phyloP scores from a whole-genome alignment of 176 grass and related monocot species.

The Oryza meyeriana region DNA sequence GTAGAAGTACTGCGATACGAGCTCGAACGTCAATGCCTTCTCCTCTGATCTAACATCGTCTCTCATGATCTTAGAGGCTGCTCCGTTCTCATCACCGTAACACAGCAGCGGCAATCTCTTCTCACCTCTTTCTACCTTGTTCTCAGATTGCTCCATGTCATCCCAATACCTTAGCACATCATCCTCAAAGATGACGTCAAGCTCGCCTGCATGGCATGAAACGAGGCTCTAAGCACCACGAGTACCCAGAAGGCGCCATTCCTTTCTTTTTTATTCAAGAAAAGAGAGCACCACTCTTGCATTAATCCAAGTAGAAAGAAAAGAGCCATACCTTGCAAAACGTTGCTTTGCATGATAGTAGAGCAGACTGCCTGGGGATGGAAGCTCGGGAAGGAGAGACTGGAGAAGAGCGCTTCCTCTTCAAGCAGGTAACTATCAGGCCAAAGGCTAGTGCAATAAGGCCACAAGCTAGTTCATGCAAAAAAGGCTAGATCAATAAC shows the following conservation, averaged over 20 bases:
- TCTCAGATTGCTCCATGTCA: conserved; percentile 17
- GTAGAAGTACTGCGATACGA: conserved; percentile 61
- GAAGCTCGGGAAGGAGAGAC: conserved; percentile 23
- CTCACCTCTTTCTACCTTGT: not conserved
- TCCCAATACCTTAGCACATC: conserved; percentile 51
- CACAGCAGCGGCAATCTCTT: not conserved
- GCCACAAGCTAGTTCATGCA: conserved; percentile 38
- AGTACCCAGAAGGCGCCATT: not conserved
- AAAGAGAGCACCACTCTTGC: not conserved
- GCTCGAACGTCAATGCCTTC: conserved; percentile 40
- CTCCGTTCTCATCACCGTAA: conserved; percentile 5
- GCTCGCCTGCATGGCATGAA: conserved; percentile 23
- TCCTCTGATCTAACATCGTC: conserved; percentile 18
- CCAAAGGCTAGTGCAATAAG: conserved; percentile 23
- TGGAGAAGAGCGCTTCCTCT: conserved; percentile 38
- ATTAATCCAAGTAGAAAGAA: not conserved
- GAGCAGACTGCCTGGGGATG: conserved; percentile 11
- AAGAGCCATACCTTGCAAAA: conserved; percentile 14
- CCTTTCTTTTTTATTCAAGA: not conserved
- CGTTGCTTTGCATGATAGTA: not conserved
- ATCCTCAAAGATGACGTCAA: conserved; percentile 25
- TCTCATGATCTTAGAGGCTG: not conserved
- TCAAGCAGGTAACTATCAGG: conserved; percentile 40
- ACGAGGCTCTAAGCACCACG: not conserved
- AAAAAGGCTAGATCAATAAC: not conserved